Base-by-base conservation (phyloP, 169 alveolate genomes). In the Theileria annulata region DNA sequence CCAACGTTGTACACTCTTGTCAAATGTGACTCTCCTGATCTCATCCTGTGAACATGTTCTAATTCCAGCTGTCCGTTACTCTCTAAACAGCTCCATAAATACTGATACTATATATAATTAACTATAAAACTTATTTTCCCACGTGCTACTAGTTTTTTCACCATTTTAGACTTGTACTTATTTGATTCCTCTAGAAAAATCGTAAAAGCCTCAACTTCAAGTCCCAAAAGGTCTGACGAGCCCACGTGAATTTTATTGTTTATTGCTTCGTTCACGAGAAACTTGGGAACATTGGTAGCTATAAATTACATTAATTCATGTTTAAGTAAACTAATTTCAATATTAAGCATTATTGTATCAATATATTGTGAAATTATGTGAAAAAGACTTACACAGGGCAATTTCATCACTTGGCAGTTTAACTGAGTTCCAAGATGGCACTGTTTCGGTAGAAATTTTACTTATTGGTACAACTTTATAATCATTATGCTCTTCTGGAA, bases 131-230 rank as follows among this genome's bases (percentile, higher is more conserved):
- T 1, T 42, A 42, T 42, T 12, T 42, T 71, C 87, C 30, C 27
- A 80, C 87, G 88, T 28, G 33, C 47, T 37, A 58, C 82, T 30
- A 81, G 63, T 54, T 75, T 37, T 75, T 42, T 21, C 1, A 78
- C 85, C 48, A 54, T 25, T 28, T 63, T 31, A 5, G 88, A 81
- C 33, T 27, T 56, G 54, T 42, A 27, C 19, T 77, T 77, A 17
- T 70, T 47, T 4, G 71, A 9, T 47, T 81, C 88, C 37, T 81
- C 88, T n/a, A 81, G 54, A 60, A 81, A 81, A 13, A 81, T 73
- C 10, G 84, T 78, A 6, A 74, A 42, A 27, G 84, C 84, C 23
- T 78, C 88, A 27, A 81, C 85, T 28, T 81, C 88, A 0, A 81
- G 73, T 28, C 66, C 69, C 25, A 81, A 42, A 33, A 81, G 74